Base-by-base conservation (phyloP, 257 asterid species). In the Marsdenia floribunda region DNA sequence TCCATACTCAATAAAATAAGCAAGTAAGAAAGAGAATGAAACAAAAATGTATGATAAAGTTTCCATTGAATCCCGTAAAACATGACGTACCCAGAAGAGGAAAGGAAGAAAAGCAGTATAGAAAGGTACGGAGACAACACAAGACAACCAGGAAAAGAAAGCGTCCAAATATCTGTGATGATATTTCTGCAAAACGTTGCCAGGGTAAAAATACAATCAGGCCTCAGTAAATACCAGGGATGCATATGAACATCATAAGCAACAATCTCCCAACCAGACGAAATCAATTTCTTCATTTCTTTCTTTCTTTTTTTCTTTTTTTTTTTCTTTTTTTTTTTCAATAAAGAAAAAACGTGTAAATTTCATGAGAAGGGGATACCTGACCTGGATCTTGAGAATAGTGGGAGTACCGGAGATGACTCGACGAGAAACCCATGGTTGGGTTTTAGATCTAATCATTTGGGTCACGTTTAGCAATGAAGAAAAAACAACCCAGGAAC, bases 41-140 rank as follows among this genome's bases (percentile, higher is more conserved):
- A 19, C 7, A 68, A 42, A 7, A 42, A 66, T 8, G 14, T 6
- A 3, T 12, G 35, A 65, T 66, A 38, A 38, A 16, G 29, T 7
- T 49, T 7, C 16, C 42, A 29, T 6, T 53, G 12, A 53, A 9
- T 21, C 42, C 16, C 16, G 76, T 3, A 65, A 71, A 21, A 42
- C 72, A 74, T 50, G 78, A 40, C 80, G 52, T 89, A 92, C 98
- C 98, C 98, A 95, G 90, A 92, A 95, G 64, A 95, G 91, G 86
- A 92, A 81, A 72, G 98, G 99, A 70, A 95, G 96, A 80, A 95
- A 92, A 44, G 90, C 97, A 78, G 98, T 92, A 81, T 90, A 92
- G 78, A 95, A 95, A 72, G 99, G 99, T 80, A 95, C 99, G 55
- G 99, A 95, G 78, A 90, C 97, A 75, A 87, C 93, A 80, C 90